Percentiles rank a stretch among this genome's conserved stretches.
Conservation (phyloP, 2,329 filamentous ascomycete genomes). For the Sporothrix protearum region DNA sequence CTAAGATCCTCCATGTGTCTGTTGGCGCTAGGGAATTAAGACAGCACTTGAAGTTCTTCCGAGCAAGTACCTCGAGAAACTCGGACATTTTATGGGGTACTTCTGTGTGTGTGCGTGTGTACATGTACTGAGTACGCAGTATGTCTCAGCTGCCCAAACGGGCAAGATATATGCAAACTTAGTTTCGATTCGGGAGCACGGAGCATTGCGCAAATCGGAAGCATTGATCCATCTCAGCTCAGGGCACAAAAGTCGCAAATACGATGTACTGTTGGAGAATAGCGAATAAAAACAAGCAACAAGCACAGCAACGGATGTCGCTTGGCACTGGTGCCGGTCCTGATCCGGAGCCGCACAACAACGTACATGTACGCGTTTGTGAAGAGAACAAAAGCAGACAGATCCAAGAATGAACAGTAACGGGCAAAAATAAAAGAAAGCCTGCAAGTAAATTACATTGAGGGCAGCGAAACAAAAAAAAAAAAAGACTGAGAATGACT, state of each 20-base stretch:
- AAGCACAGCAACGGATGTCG: neutral
- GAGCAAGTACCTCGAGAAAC: neutral
- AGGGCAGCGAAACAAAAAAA: neutral
- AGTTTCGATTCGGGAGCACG: neutral
- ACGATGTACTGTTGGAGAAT: neutral
- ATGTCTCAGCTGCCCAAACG: neutral
- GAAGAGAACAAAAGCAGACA: neutral
- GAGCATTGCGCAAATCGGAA: neutral
- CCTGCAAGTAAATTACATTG: neutral
- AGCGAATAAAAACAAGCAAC: neutral
- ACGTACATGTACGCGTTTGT: no score
- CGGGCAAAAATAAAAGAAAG: neutral
- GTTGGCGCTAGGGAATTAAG: conserved; percentile 1
- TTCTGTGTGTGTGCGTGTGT: no score
- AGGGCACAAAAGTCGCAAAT: neutral
- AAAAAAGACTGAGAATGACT: neutral
- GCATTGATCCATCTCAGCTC: neutral
- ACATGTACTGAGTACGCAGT: no score
- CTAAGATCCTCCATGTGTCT: no score
- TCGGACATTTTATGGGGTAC: neutral
- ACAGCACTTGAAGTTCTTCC: neutral
- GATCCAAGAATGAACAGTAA: neutral
- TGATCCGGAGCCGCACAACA: no score
- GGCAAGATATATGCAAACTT: neutral
- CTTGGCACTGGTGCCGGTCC: no score